Conservation (phyloP, 2,329 filamentous ascomycete species). For the Cadophora luteo-olivacea region DNA sequence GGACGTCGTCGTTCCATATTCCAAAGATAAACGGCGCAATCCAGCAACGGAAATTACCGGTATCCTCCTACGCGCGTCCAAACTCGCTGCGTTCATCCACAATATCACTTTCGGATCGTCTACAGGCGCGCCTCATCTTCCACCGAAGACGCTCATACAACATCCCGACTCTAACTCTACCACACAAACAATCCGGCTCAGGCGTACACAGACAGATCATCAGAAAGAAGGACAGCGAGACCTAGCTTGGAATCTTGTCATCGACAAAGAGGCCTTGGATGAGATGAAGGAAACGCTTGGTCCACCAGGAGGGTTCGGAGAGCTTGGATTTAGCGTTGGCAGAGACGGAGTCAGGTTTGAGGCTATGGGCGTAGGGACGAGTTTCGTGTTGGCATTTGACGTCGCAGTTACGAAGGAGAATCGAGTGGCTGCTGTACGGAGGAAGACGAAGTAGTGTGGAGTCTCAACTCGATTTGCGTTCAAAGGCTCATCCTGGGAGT, state of each 20-base stretch:
- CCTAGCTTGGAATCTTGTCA: constrained; percentile 28
- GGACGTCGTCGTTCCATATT: constrained; percentile 14
- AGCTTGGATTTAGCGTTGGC: constrained; percentile 29
- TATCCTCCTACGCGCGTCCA: neutral
- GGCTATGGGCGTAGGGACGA: constrained; percentile 29
- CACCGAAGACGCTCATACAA: neutral
- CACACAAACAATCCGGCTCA: constrained; percentile 10
- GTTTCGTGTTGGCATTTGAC: constrained; percentile 22
- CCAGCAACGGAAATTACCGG: neutral
- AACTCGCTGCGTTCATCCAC: constrained; percentile 5
- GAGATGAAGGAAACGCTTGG: constrained; percentile 34
- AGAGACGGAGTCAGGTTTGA: constrained; percentile 28
- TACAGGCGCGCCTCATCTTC: neutral
- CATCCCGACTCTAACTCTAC: neutral
- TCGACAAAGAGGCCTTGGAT: constrained; percentile 28
- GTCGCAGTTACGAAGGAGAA: neutral
- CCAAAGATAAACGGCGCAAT: neutral
- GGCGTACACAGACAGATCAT: constrained; percentile 7
- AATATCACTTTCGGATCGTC: neutral
- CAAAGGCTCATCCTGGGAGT: neutral
- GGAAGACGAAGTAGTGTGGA: constrained; percentile 1
- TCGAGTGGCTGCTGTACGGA: neutral
- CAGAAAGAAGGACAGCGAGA: constrained; percentile 19
- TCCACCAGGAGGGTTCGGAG: constrained; percentile 32
- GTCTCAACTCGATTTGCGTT: neutral